These are phyloP conservation scores for Nicotiana obtusifolia DNA, from an alignment of 257 asterid species.

Conservation along the genomic window DNA sequence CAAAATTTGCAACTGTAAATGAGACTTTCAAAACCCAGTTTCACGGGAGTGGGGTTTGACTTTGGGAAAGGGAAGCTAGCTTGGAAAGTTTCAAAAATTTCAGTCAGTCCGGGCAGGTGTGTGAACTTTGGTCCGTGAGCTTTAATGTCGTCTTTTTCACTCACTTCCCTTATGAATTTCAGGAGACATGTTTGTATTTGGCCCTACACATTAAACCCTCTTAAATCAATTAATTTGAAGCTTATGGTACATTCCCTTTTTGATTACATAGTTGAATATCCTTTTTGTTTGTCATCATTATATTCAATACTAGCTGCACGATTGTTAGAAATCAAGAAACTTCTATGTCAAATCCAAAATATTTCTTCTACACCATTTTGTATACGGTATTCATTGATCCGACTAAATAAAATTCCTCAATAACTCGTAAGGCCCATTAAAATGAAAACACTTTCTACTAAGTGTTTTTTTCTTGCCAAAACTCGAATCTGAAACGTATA, in stretches of 20 bases:
- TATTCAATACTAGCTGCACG: no score
- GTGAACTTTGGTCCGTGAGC: slow-evolving; percentile 5
- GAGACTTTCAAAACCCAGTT: slow-evolving; percentile 10
- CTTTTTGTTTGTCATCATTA: not conserved
- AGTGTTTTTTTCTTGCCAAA: no score
- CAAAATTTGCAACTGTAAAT: not conserved
- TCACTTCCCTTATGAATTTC: not conserved
- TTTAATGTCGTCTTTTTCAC: not conserved
- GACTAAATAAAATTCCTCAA: no score
- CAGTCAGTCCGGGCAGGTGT: not conserved
- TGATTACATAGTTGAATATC: no score
- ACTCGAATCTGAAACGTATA: no score
- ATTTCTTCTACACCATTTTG: no score
- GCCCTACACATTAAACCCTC: not conserved
- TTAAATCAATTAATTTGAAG: not conserved
- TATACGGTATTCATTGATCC: no score
- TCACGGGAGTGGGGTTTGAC: slow-evolving; percentile 11
- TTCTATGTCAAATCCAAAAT: no score
- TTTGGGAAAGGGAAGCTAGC: not conserved
- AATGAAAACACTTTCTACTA: no score
- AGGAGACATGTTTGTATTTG: slow-evolving; percentile 7
- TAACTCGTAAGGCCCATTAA: no score
- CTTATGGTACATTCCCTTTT: no score
- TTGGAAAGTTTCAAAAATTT: not conserved
- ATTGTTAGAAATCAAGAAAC: no score